Conservation (phyloP, 345 rosid species). For the Camelina laxa region DNA sequence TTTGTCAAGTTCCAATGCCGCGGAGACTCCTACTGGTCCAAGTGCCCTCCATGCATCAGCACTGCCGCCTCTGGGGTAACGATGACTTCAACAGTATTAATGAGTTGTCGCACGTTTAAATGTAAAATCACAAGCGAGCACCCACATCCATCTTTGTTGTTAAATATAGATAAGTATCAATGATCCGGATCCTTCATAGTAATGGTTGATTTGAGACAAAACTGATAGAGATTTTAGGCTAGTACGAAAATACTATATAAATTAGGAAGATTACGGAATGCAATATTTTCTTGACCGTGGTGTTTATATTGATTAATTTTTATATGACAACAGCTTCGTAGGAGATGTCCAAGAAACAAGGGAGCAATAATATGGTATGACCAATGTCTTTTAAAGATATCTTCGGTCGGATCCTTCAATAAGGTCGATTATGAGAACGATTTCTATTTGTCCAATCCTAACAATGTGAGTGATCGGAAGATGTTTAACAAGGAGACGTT, state of each 20-base stretch:
- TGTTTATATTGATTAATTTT: too few relatives aligned
- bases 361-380: conserved; percentile 1
- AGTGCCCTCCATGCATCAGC: not conserved
- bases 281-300: not conserved
- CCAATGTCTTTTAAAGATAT: not conserved
- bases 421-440: not conserved
- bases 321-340: not conserved
- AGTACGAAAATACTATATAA: not conserved
- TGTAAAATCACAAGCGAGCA: not conserved
- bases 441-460: not conserved
- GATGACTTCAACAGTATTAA: not conserved
- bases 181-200: not conserved
- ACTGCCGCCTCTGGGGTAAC: conserved; percentile 21
- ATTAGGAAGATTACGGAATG: not conserved
- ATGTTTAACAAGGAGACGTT: not conserved
- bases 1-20: conserved; percentile 5
- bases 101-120: not conserved
- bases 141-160: not conserved
- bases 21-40: conserved; percentile 25
- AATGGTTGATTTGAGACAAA: not conserved
- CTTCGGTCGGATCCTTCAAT: not conserved
- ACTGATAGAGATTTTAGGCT: not conserved
- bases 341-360: not conserved
- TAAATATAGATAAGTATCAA: not conserved
- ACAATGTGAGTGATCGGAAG: not conserved